Base-by-base conservation (phyloP, 1,284 basidiomycete genomes). In the Uromyces viciae-fabae region DNA sequence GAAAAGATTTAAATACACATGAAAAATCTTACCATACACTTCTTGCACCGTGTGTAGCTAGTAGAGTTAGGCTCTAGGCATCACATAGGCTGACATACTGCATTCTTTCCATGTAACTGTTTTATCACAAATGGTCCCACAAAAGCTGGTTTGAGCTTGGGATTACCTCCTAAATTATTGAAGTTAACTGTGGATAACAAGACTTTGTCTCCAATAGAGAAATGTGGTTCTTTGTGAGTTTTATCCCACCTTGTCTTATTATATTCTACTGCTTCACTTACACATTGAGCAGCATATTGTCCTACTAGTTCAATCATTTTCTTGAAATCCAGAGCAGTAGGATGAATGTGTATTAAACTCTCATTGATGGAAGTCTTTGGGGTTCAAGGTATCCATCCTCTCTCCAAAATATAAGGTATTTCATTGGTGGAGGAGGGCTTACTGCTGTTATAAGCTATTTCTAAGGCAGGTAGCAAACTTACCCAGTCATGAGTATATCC, bases 401-500 rank as follows among this genome's bases (percentile, higher is more conserved):
- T 72, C n/a, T 72, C 69, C 25, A 72, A 40, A 17, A n/a, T 28
- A 46, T n/a, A 49, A 2, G 38, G 69, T 3, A 46, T 43, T 46
- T 72, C 31, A 9, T 25, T 2, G 11, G 66, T 38, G 19, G 40
- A 17, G 22, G 38, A 43, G 33, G 17, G 3, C 22, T 43, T 49
- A 25, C 68, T 72, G 22, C 9, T 43, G 25, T 49, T 72, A 15
- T 72, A 72, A 9, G 68, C 68, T 17, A 43, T 22, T 49, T 72
- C 36, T 49, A 72, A 72, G 1, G 40, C 33, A 17, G 69, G 69
- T 52, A 73, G 28, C 8, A 73, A 43, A 19, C 42, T 73, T 46
- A 46, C 49, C 43, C 42, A 73, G 25, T 73, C 69, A 52, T 73
- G 69, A 11, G 69, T 73, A 46, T 69, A 69, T 8, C 15, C 66